A percentile compares a stretch with the other conserved stretches of the same genome.
Conservation (phyloP, 1,139 yeast genomes). For the Waltiozyma sp. region DNA sequence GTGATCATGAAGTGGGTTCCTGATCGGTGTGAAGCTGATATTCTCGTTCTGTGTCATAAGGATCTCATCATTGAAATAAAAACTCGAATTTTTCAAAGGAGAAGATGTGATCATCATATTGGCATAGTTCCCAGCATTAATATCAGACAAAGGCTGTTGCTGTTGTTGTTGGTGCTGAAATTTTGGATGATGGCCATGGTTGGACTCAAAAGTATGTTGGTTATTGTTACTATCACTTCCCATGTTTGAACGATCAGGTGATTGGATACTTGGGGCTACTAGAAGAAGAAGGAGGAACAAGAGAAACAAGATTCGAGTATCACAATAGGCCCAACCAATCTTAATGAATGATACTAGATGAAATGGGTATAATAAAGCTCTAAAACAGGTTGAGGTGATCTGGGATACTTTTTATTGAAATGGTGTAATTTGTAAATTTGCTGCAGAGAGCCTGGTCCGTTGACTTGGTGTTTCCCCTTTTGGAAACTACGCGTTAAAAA, state of each 20-base stretch:
- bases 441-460: no score
- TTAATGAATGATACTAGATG: no score
- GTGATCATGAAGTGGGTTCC: slow-evolving; percentile 1
- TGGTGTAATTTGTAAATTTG: no score
- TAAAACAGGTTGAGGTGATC: no score
- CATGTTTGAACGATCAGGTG: neutral
- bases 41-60: neutral
- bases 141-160: neutral
- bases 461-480: no score
- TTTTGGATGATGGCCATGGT: neutral
- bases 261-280: no score
- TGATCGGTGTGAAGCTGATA: slow-evolving; percentile 1
- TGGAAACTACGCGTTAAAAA: no score
- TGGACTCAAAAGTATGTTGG: neutral
- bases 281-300: no score
- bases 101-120: slow-evolving; percentile 10
- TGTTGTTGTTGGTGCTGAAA: neutral
- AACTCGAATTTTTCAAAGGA: slow-evolving; percentile 10
- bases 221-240: neutral
- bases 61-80: slow-evolving; percentile 6
- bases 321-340: no score
- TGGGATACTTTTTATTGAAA: no score
- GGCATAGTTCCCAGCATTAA: neutral
- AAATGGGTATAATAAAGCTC: no score
- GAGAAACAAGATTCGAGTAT: no score